These are phyloP conservation scores for Fusarium graminum DNA, from an alignment of 2,329 filamentous ascomycete genomes.

Conservation along the genomic window DNA sequence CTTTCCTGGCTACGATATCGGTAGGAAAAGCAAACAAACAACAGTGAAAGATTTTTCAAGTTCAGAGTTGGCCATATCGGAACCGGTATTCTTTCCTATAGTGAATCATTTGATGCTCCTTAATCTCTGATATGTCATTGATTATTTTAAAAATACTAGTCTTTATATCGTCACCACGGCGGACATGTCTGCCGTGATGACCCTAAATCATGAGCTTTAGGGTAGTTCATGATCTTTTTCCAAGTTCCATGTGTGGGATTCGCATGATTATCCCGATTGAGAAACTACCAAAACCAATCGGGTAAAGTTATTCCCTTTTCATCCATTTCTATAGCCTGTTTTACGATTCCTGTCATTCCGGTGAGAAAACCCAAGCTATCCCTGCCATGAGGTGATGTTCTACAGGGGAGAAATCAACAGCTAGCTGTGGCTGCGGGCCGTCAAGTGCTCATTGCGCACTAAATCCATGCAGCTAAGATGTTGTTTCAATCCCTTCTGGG, in stretches of 20 bases:
- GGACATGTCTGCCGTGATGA: too few species aligned
- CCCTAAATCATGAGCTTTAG: too few species aligned
- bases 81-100: not conserved
- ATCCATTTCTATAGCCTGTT: constrained; percentile 11
- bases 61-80: fast-evolving
- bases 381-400: constrained; percentile 18
- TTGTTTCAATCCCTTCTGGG: constrained; percentile 25
- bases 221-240: too few species aligned
- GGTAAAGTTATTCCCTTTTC: constrained; percentile 5
- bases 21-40: not conserved
- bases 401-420: constrained; percentile 3
- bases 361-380: constrained; percentile 10
- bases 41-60: not conserved
- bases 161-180: too few species aligned
- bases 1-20: not conserved
- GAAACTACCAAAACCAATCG: not conserved
- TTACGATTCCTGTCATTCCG: constrained; percentile 33
- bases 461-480: not conserved
- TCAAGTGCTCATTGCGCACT: constrained; percentile 5
- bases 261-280: not conserved
- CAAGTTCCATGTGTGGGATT: not conserved
- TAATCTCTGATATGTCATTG: too few species aligned
- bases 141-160: too few species aligned
- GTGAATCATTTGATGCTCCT: too few species aligned
- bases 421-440: constrained; percentile 22